Evolutionary conservation across 805 yeast species (phyloP), one percentile per base, ranked within the genome.

Genomic region (Novakomyces olei): DNA sequence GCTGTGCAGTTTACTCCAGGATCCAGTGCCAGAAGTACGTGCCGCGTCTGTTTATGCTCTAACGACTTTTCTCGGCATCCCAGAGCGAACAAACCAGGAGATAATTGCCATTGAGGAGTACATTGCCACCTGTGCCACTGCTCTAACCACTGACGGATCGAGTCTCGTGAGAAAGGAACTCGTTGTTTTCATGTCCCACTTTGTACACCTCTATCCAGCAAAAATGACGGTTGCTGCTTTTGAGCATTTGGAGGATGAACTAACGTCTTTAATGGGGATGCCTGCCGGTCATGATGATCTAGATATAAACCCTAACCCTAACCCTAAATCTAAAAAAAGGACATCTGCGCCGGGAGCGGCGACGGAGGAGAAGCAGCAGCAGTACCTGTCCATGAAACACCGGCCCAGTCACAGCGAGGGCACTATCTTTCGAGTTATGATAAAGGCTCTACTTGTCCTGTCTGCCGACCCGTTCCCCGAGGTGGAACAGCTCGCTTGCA

Each of bases 21-120:
- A 88, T 47, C 93, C 95, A 0, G 80, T 85, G 30, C 94, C 96
- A 0, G 98, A 88, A 50, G 92, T 88, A 1, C 60, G 96, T 35
- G 75, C 94, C 0, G 78, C 95, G 0, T 67, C 79, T 3, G 55
- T 88, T 8, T 56, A 70, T 22, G 76, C 92, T 0, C 55, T 85
- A 31, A 67, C 80, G 3, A 66, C 71, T 25, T 79, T 72, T 45
- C 51, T 76, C 23, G 67, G 72, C 48, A 49, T 4, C 47, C 22
- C 39, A 9, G 44, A 40, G 19, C 17, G 31, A 7, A 36, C 40
- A 2, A n/a, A n/a, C n/a, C 41, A 36, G 4, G 40, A 39, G 37
- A 34, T 36, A 35, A 23, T 26, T 26, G 36, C 45, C 4, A 19
- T 42, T 7, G 44, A 44, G 32, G 33, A 67, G 37, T 65, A 65